A percentile compares a stretch with the other conserved stretches of the same genome.
Evolutionary conservation across 306 rosid genomes (phyloP).

Genomic region (Albizia julibrissin): DNA sequence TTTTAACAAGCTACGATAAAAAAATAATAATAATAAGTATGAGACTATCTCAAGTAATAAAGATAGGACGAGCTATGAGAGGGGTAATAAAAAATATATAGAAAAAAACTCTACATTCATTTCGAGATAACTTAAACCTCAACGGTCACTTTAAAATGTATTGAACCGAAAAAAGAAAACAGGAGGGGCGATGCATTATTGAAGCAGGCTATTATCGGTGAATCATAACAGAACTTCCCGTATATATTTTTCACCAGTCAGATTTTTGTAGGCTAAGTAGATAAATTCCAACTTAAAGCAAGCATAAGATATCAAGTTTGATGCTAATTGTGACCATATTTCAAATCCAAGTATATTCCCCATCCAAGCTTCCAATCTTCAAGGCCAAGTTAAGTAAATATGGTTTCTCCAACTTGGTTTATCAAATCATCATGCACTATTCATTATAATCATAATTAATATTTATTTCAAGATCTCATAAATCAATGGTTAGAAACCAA

Average conservation of each 20-base stretch:
- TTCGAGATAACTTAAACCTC: background rate
- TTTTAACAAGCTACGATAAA: background rate
- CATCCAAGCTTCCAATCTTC: background rate
- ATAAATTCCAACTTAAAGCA: background rate
- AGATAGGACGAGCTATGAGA: background rate
- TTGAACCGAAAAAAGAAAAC: background rate
- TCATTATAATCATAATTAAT: background rate
- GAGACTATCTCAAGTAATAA: background rate
- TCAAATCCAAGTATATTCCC: background rate
- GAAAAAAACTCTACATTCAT: background rate
- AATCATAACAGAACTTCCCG: background rate
- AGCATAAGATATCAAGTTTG: background rate
- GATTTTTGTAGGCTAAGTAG: background rate
- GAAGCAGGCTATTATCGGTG: background rate
- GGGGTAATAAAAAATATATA: background rate
- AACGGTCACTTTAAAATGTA: background rate
- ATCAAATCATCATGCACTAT: conserved; percentile 3
- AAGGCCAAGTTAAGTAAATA: background rate
- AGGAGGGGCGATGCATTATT: background rate
- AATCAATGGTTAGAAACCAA: conserved; percentile 5
- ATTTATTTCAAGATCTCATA: background rate
- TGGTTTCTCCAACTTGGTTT: background rate
- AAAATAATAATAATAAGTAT: background rate
- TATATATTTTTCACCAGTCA: background rate
- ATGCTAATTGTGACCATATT: background rate